These are phyloP conservation scores for Trichoderma guizhouense DNA, from an alignment of 2,329 filamentous ascomycete genomes.

Conservation along the genomic window DNA sequence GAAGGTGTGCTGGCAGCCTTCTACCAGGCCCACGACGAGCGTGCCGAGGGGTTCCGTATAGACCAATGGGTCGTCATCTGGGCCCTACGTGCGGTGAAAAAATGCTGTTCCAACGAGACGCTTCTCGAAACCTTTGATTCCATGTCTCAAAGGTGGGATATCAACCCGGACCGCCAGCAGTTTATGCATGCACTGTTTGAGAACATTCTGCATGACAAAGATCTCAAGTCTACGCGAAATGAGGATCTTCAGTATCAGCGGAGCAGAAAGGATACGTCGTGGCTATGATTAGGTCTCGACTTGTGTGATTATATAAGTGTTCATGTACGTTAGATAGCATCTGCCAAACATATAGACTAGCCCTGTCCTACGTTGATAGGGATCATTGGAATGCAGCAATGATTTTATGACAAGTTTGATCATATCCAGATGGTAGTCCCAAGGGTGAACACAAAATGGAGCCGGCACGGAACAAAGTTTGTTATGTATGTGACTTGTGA, in stretches of 20 bases:
- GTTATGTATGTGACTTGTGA: constrained; percentile 27
- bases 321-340: constrained; percentile 5
- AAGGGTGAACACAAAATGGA: not conserved
- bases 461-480: constrained; percentile 27
- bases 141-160: constrained; percentile 47
- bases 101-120: constrained; percentile 50
- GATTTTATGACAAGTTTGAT: constrained; percentile 17
- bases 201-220: constrained; percentile 37
- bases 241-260: constrained; percentile 28
- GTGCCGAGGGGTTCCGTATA: constrained; percentile 47
- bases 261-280: constrained; percentile 29
- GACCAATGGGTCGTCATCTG: constrained; percentile 60
- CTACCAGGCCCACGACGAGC: constrained; percentile 49
- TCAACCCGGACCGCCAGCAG: constrained; percentile 38
- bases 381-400: not conserved
- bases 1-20: constrained; percentile 65
- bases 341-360: constrained; percentile 2
- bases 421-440: not conserved
- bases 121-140: constrained; percentile 54
- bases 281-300: constrained; percentile 27
- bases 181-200: constrained; percentile 48
- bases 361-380: not conserved
- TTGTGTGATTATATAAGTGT: not conserved
- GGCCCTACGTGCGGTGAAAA: constrained; percentile 61
- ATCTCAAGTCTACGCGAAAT: constrained; percentile 29